Conservation (phyloP, 495 filamentous ascomycete genomes). For the Apiosordaria backusii region DNA sequence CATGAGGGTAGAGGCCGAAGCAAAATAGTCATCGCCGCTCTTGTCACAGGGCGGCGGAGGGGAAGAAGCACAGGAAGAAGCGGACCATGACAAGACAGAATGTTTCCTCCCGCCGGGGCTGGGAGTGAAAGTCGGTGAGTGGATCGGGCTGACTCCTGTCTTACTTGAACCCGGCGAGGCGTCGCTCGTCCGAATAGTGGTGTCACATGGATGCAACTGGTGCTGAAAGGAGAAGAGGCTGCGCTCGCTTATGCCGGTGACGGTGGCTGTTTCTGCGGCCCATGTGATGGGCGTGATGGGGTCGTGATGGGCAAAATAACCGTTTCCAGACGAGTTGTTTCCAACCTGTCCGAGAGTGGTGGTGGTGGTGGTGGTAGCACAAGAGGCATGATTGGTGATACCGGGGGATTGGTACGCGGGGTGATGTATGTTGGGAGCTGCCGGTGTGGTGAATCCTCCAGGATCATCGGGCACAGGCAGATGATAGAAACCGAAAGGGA, state of each 20-base stretch:
- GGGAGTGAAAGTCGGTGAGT: neutral
- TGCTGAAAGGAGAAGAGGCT: conserved; percentile 2
- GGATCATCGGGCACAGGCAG: neutral
- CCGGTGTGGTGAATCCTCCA: neutral
- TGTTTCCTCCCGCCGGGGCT: neutral
- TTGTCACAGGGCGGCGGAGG: neutral
- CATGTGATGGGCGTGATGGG: neutral
- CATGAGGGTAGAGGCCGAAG: neutral
- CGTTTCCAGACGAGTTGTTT: neutral
- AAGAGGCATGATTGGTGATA: neutral
- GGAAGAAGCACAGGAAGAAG: neutral
- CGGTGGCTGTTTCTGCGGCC: neutral
- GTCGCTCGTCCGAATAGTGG: neutral
- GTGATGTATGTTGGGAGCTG: too few species aligned
- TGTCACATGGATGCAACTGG: neutral
- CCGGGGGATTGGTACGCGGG: neutral
- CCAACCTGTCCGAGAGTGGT: neutral
- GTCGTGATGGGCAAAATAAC: neutral
- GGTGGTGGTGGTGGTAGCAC: neutral
- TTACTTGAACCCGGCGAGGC: neutral
- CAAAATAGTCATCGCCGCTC: neutral
- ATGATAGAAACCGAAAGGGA: neutral
- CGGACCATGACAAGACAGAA: neutral
- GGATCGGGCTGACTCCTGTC: neutral
- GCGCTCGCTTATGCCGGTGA: neutral